Percentiles rank a stretch among this genome's conserved stretches.
Conservation (phyloP, 352 stramenopile species). For the Phytophthora rubi region DNA sequence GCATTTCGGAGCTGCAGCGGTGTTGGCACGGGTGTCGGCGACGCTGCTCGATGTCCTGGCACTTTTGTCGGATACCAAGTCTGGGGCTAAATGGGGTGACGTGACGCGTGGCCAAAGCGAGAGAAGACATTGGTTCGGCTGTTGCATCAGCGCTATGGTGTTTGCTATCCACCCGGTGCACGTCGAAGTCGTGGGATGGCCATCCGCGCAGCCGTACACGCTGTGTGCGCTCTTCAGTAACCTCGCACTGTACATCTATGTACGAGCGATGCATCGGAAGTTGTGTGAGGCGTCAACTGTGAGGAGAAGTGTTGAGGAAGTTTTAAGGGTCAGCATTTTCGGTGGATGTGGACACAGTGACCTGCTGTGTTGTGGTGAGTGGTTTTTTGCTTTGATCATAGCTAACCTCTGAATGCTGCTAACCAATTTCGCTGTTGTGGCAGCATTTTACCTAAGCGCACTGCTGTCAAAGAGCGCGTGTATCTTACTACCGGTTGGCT, state of each 20-base stretch:
- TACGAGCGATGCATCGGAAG: conserved; percentile 13
- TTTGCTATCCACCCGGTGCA: conserved; percentile 69
- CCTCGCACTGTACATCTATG: conserved; percentile 46
- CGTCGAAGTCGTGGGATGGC: conserved; percentile 74
- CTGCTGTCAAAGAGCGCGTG: conserved; percentile 67
- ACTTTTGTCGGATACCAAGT: conserved; percentile 20
- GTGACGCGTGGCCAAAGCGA: not conserved
- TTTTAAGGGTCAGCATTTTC: conserved; percentile 15
- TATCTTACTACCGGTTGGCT: conserved; percentile 46
- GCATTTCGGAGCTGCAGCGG: conserved; percentile 38
- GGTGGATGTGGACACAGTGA: conserved; percentile 15
- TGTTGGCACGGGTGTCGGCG: conserved; percentile 39
- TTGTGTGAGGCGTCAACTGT: not conserved
- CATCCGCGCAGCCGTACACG: conserved; percentile 73
- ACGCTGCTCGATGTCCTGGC: conserved; percentile 34
- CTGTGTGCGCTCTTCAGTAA: conserved; percentile 60
- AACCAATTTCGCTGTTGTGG: not conserved
- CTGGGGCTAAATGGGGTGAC: not conserved
- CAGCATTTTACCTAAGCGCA: conserved; percentile 46
- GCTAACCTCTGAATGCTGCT: not conserved
- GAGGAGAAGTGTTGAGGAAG: conserved; percentile 4
- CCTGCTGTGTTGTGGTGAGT: conserved; percentile 21
- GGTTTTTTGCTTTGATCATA: not conserved
- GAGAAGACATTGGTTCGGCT: conserved; percentile 27
- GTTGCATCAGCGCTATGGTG: conserved; percentile 51